phyloP scores from a whole-genome alignment of 345 rosid species.

The Durio zibethinus region DNA sequence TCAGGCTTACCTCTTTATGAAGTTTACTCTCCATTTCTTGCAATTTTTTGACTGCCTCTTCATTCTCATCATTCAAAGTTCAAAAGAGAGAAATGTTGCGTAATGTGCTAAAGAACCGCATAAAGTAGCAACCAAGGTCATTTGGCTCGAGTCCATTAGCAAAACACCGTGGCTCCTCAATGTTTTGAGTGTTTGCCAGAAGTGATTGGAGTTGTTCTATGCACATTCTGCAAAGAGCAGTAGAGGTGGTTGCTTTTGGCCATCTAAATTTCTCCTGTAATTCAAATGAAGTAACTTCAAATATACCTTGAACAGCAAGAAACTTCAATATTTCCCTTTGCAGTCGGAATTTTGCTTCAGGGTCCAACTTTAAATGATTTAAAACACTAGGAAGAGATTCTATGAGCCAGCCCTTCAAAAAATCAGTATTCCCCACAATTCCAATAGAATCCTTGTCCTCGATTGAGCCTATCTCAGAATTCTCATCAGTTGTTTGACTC shows the following conservation, averaged over 20 bases:
- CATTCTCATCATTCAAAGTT: slow-evolving; percentile 70
- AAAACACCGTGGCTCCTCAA: slow-evolving; percentile 42
- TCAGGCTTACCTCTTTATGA: slow-evolving; percentile 55
- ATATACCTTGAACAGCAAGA: slow-evolving; percentile 91
- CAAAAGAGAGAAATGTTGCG: slow-evolving; percentile 80
- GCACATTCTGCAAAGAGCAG: slow-evolving; percentile 72
- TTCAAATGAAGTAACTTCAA: slow-evolving; percentile 94
- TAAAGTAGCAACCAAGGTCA: slow-evolving; percentile 79
- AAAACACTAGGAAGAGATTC: slow-evolving; percentile 79
- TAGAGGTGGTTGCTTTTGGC: slow-evolving; percentile 80
- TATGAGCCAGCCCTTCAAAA: slow-evolving; percentile 78
- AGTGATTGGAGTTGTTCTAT: slow-evolving; percentile 87
- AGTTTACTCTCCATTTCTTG: slow-evolving; percentile 72
- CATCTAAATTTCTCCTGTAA: slow-evolving; percentile 93
- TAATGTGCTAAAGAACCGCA: slow-evolving; percentile 75
- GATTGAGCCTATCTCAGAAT: slow-evolving; percentile 75
- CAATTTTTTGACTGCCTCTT: slow-evolving; percentile 59
- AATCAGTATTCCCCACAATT: slow-evolving; percentile 56
- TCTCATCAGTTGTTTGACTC: too few relatives aligned
- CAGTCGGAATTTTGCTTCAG: slow-evolving; percentile 67
- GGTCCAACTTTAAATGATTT: slow-evolving; percentile 63
- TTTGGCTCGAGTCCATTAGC: slow-evolving; percentile 44
- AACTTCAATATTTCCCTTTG: slow-evolving; percentile 87
- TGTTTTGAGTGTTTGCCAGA: slow-evolving; percentile 73
- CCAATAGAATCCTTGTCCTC: slow-evolving; percentile 74